phyloP scores from a whole-genome alignment of 495 filamentous ascomycete genomes.

The Poronia punctata region DNA sequence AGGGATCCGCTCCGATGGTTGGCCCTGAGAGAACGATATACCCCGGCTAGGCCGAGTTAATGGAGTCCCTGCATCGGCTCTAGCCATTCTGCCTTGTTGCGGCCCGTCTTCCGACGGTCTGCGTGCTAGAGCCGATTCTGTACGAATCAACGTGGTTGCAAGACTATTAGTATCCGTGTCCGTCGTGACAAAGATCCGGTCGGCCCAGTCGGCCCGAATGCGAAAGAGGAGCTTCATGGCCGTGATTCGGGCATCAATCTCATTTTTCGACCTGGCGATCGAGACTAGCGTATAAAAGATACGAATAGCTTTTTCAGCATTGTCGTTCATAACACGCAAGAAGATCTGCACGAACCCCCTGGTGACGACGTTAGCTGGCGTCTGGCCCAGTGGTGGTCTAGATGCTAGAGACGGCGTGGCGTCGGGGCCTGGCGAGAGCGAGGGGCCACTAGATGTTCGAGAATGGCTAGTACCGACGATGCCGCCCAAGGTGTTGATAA shows the following conservation, averaged over 20 bases:
- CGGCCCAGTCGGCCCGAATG: constrained; percentile 69
- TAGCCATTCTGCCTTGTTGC: constrained; percentile 30
- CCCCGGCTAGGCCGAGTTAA: constrained; percentile 37
- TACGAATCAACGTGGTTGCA: constrained; percentile 65
- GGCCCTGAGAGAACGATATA: constrained; percentile 40
- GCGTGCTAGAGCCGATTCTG: constrained; percentile 43
- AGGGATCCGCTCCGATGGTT: constrained; percentile 27
- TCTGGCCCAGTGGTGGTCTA: constrained; percentile 26
- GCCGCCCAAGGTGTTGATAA: constrained; percentile 41
- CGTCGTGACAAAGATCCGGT: constrained; percentile 60
- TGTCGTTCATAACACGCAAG: constrained; percentile 49
- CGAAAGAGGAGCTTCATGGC: constrained; percentile 81
- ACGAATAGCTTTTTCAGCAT: constrained; percentile 43
- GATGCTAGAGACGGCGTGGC: constrained; percentile 23
- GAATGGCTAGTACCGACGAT: constrained; percentile 34
- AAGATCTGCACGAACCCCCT: constrained; percentile 54
- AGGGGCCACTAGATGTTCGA: constrained; percentile 13
- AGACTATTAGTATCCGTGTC: constrained; percentile 62
- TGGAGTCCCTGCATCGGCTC: constrained; percentile 24
- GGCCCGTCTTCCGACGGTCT: constrained; percentile 45
- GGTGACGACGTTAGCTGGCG: constrained; percentile 48
- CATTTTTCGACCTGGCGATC: constrained; percentile 48
- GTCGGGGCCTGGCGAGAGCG: constrained; percentile 15
- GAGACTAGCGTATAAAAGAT: constrained; percentile 50
- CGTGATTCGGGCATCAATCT: constrained; percentile 65